phyloP scores from a whole-genome alignment of 768 basidiomycete genomes.

The Cyathus striatus region DNA sequence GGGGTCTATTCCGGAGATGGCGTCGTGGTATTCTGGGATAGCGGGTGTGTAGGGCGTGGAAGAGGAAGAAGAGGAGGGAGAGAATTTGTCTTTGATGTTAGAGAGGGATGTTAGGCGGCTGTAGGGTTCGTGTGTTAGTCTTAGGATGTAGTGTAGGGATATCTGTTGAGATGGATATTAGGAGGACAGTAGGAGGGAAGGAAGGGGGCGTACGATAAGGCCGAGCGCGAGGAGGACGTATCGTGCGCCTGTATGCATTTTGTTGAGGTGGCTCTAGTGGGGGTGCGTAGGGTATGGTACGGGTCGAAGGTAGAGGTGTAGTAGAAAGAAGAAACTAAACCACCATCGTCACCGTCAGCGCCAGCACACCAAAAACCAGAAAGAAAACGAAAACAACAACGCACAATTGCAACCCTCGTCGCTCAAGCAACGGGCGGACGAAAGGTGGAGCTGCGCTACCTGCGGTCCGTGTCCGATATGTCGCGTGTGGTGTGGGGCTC shows the following conservation, averaged over 20 bases:
- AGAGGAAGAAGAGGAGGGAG: not conserved
- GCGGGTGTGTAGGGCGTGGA: not conserved
- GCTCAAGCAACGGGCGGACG: too few relatives aligned
- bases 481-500: too few relatives aligned
- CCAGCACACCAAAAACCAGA: too few relatives aligned
- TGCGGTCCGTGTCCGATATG: too few relatives aligned
- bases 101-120: constrained; percentile 41
- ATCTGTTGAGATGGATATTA: constrained; percentile 10
- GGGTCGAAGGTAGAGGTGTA: too few relatives aligned
- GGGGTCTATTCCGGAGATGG: constrained; percentile 21
- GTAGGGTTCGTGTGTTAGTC: constrained; percentile 46
- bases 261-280: too few relatives aligned
- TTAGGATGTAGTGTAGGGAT: constrained; percentile 42
- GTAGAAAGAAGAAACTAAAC: too few relatives aligned
- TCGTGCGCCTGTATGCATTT: constrained; percentile 25
- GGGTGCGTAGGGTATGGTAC: too few relatives aligned
- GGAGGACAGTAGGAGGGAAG: constrained; percentile 3
- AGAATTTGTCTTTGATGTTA: constrained; percentile 18
- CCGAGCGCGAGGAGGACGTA: constrained; percentile 28
- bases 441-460: too few relatives aligned
- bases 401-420: too few relatives aligned
- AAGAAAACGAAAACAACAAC: too few relatives aligned
- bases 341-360: too few relatives aligned
- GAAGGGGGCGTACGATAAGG: constrained; percentile 20
- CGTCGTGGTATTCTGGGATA: constrained; percentile 2